Base-by-base conservation (phyloP, 176 grass and related monocot species). In the Ampelocalamus luodianensis region DNA sequence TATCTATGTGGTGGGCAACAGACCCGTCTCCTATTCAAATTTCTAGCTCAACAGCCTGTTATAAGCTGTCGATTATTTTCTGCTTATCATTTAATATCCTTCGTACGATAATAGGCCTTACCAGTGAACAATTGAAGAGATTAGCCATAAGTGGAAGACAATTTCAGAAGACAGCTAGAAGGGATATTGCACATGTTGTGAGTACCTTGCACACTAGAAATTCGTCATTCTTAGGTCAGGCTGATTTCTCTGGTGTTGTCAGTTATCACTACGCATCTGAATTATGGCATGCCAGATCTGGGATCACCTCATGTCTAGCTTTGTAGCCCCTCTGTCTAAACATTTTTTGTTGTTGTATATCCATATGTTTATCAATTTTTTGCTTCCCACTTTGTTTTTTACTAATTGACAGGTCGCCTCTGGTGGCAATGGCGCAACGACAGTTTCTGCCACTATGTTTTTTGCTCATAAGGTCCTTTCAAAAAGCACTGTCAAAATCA, bases 381-480 rank as follows among this genome's bases (percentile, higher is more conserved):
- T 67, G 34, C 29, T 40, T 65, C 53, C 74, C 23, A 23, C 58
- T 59, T 67, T 32, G 5, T 54, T 22, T 44, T 73, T 72, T 87
- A 44, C 40, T 84, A 24, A 78, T 92, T 79, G 76, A n/a, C 69
- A 95, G 96, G 87, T 98, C 32, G 89, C 93, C 7, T 79, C 85
- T 56, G 87, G 96, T 74, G 83, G 87, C 39, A 95, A 92, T 65
- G 93, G 96, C 5, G 96, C 96, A 68, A 98, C 91, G 32, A 98
- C 96, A 69, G 96, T 98, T 78, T 98, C 96, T 54, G 96, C 91
- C 65, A 92, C 91, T 48, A 95, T 98, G 93, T 90, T 98, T 88
- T 98, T 98, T 76, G 91, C 96, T 61, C 72, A 94, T 64, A 98
- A 98, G 93, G 93, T 95, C 65, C 32, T 49, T 76, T 54, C 43